Evolutionary conservation across 306 rosid genomes (phyloP).

Genomic region (Hippophae gyantsensis): DNA sequence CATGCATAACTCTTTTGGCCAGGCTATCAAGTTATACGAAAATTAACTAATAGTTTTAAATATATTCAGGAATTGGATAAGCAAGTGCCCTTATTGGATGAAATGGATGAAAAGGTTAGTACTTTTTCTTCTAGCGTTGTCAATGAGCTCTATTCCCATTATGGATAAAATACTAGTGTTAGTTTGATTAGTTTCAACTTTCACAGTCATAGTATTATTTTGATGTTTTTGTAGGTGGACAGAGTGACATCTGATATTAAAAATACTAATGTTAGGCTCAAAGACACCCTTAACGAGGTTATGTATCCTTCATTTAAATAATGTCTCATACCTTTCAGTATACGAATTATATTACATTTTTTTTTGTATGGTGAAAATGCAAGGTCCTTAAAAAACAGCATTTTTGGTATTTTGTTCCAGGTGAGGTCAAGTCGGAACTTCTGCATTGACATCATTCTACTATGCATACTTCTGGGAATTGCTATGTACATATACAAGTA

Average conservation of each 20-base stretch:
- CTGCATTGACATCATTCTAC: constrained; percentile 69
- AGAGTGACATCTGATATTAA: constrained; percentile 47
- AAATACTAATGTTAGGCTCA: constrained; percentile 65
- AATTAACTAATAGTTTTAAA: constrained; percentile 16
- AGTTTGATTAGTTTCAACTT: background rate
- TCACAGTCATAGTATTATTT: background rate
- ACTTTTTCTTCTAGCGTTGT: background rate
- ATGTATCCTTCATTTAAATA: background rate
- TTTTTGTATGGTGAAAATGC: constrained; percentile 1
- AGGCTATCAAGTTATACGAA: background rate
- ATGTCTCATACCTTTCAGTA: background rate
- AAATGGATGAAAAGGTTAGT: constrained; percentile 68
- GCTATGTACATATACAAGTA: constrained; percentile 63
- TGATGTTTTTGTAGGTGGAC: constrained; percentile 49
- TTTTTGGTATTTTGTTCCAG: constrained; percentile 34
- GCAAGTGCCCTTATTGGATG: constrained; percentile 84
- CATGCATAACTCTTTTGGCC: constrained; percentile 1
- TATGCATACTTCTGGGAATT: constrained; percentile 74
- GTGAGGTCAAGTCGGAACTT: constrained; percentile 83
- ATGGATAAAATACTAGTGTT: background rate
- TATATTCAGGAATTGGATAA: constrained; percentile 69
- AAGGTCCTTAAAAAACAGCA: constrained; percentile 8
- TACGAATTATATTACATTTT: constrained; percentile 1
- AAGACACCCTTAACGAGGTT: constrained; percentile 66
- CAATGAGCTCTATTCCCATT: constrained; percentile 4